Evolutionary conservation across 768 basidiomycete genomes (phyloP).

Genomic region (Agrocybe praecox): DNA sequence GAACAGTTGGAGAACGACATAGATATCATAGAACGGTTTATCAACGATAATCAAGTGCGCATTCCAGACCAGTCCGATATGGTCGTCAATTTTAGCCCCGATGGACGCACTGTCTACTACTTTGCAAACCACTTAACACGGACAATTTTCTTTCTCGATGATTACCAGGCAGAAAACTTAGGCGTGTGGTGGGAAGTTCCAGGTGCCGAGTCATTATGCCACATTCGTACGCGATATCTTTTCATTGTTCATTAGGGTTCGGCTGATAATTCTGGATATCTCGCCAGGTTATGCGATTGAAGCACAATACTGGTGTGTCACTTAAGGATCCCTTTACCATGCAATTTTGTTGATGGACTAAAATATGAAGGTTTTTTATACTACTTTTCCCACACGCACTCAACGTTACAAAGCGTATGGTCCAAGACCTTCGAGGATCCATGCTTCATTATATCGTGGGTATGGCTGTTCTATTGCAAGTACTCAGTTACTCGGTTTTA

Average conservation of each 20-base stretch:
- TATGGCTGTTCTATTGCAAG: conserved; percentile 15
- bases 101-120: background rate
- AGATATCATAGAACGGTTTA: background rate
- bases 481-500: too few species aligned
- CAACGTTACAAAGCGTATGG: conserved; percentile 14
- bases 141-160: background rate
- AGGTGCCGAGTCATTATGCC: background rate
- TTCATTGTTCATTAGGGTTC: background rate
- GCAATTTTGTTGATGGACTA: background rate
- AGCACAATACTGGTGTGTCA: background rate
- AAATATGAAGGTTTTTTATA: background rate
- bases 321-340: background rate
- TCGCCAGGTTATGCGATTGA: background rate
- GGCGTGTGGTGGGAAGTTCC: background rate
- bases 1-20: background rate
- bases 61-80: background rate
- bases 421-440: conserved; percentile 32
- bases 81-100: background rate
- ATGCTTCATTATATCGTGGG: conserved; percentile 30
- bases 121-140: background rate
- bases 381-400: background rate
- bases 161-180: background rate
- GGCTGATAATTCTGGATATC: background rate
- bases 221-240: background rate
- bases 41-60: background rate